phyloP scores from a whole-genome alignment of 805 yeast genomes.

The Metschnikowia aberdeeniae region DNA sequence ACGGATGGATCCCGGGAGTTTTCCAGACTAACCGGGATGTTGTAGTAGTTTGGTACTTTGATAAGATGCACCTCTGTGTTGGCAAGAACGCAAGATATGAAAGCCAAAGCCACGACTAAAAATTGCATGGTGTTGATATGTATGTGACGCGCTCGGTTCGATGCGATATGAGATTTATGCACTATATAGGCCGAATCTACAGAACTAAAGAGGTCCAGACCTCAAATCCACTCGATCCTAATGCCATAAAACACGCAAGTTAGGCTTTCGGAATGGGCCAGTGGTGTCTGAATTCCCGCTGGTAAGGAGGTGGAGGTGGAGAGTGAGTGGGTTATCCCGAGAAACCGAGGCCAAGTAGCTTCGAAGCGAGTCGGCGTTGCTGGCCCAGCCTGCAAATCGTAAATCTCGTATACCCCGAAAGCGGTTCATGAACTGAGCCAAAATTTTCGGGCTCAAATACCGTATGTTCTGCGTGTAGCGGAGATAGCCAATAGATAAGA shows the following conservation, averaged over 20 bases:
- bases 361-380: conserved; percentile 15
- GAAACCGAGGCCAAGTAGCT: conserved; percentile 3
- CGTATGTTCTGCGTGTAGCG: conserved; percentile 11
- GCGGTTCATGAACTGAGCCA: conserved; percentile 11
- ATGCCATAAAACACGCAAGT: background rate
- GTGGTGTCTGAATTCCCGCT: background rate
- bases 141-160: background rate
- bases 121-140: background rate
- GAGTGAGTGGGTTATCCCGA: conserved; percentile 3
- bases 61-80: conserved; percentile 37
- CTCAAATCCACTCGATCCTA: too few relatives aligned
- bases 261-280: background rate
- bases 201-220: too few relatives aligned
- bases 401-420: conserved; percentile 18
- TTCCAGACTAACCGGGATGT: conserved; percentile 22
- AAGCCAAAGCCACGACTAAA: background rate
- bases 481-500: conserved; percentile 14
- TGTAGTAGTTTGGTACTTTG: conserved; percentile 32
- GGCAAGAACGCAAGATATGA: conserved; percentile 15
- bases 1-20: conserved; percentile 2
- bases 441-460: conserved; percentile 12
- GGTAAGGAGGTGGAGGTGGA: conserved; percentile 4
- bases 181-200: too few relatives aligned
- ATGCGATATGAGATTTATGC: too few relatives aligned
- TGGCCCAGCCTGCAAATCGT: conserved; percentile 22